phyloP scores from a whole-genome alignment of 2,329 filamentous ascomycete species.

The Diaporthe sp. region DNA sequence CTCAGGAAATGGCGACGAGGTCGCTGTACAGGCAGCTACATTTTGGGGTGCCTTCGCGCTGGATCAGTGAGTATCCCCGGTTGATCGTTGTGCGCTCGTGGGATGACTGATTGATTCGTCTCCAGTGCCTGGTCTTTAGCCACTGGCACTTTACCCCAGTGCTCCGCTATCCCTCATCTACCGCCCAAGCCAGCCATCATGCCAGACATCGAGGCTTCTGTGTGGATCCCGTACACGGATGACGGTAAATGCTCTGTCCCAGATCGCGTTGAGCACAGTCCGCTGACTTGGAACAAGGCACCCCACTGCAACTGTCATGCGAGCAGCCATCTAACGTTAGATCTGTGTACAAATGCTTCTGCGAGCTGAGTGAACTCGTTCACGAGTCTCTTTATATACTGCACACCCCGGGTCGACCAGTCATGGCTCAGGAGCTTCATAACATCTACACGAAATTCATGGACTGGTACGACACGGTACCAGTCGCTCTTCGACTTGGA shows the following conservation, averaged over 20 bases:
- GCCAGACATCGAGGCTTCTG: slow-evolving; percentile 68
- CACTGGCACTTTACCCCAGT: slow-evolving; percentile 72
- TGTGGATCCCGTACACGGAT: slow-evolving; percentile 71
- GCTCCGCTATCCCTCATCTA: slow-evolving; percentile 67
- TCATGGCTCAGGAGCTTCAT: slow-evolving; percentile 74
- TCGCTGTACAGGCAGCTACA: slow-evolving; percentile 70
- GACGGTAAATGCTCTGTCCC: slow-evolving; percentile 57
- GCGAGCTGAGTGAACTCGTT: slow-evolving; percentile 79
- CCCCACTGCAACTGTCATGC: slow-evolving; percentile 66
- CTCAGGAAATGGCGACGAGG: slow-evolving; percentile 63
- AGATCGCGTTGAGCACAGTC: background rate
- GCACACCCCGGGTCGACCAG: slow-evolving; percentile 76
- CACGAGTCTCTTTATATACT: slow-evolving; percentile 79
- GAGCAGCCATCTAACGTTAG: slow-evolving; percentile 77
- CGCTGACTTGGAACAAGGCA: slow-evolving; percentile 53
- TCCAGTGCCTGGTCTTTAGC: slow-evolving; percentile 75
- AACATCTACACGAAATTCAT: slow-evolving; percentile 77
- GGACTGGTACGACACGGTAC: slow-evolving; percentile 78
- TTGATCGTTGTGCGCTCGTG: too few species aligned
- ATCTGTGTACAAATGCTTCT: slow-evolving; percentile 77
- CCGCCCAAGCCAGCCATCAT: slow-evolving; percentile 72
- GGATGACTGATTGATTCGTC: background rate
- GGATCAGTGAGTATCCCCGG: slow-evolving; percentile 67
- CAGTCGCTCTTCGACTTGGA: slow-evolving; percentile 72
- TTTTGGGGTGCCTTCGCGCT: slow-evolving; percentile 74